Conservation (phyloP, 2,329 filamentous ascomycete genomes). For the Phoma herbarum region DNA sequence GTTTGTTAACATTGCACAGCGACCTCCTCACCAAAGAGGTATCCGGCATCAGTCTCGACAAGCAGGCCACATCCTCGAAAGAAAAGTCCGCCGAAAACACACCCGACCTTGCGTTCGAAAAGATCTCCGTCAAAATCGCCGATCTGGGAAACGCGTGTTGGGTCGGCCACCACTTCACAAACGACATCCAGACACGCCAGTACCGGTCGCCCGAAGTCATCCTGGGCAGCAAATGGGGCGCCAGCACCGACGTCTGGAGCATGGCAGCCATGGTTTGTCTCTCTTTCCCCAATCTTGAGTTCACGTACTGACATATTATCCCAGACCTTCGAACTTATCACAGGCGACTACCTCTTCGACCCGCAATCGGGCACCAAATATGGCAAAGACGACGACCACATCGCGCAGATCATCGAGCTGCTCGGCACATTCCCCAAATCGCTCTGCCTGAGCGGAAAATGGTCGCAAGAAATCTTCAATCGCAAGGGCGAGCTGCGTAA, state of each 20-base stretch:
- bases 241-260: conserved; percentile 99
- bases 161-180: conserved; percentile 99
- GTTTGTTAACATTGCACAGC: conserved; percentile 56
- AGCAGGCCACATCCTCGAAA: conserved; percentile 60
- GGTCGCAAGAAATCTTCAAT: conserved; percentile 99
- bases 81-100: conserved; percentile 64
- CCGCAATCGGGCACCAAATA: conserved; percentile 99
- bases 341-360: conserved; percentile 97
- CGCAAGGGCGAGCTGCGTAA: conserved; percentile 96
- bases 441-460: conserved; percentile 90
- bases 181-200: conserved; percentile 97
- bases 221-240: conserved; percentile 95
- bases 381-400: conserved; percentile 98
- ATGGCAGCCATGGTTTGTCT: conserved; percentile 98
- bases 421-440: conserved; percentile 93
- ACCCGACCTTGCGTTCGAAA: conserved; percentile 72
- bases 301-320: not conserved
- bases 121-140: conserved; percentile 98
- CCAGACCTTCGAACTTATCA: conserved; percentile 97
- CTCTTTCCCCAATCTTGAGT: not conserved
- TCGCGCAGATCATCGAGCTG: conserved; percentile 97
- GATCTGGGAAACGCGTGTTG: conserved; percentile 98
- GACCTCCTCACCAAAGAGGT: conserved; percentile 93
- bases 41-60: conserved; percentile 92
- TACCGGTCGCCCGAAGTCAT: conserved; percentile 98